Conservation (phyloP, 2,329 filamentous ascomycete species). For the Drechmeria coniospora region DNA sequence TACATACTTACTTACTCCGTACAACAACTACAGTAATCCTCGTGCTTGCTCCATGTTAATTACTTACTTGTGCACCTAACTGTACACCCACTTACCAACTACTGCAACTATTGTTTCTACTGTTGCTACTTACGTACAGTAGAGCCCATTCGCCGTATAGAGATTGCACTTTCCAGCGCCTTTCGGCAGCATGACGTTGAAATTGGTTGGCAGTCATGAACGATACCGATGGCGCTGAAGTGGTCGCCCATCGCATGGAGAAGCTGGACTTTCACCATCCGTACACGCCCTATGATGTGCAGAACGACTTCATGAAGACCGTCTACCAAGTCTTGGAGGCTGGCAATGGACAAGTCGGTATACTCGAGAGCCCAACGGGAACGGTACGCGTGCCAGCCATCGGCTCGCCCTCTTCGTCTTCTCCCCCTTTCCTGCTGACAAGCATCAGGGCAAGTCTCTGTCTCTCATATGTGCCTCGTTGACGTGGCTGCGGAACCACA, state of each 20-base stretch:
- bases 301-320: constrained; percentile 73
- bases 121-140: no score
- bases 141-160: no score
- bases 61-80: no score
- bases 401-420: background rate
- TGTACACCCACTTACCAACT: no score
- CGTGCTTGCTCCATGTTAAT: no score
- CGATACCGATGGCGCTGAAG: constrained; percentile 4
- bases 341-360: constrained; percentile 60
- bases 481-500: constrained; percentile 81
- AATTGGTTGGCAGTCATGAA: constrained; percentile 1
- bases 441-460: constrained; percentile 64
- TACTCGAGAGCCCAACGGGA: constrained; percentile 89
- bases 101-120: no score
- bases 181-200: no score
- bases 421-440: constrained; percentile 1
- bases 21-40: no score
- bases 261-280: constrained; percentile 66
- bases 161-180: no score
- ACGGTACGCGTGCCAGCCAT: constrained; percentile 27
- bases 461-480: constrained; percentile 80
- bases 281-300: constrained; percentile 75
- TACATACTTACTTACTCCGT: background rate
- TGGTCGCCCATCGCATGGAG: constrained; percentile 9
- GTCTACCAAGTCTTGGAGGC: constrained; percentile 63